A percentile compares a stretch with the other conserved stretches of the same genome.
phyloP scores from a whole-genome alignment of 805 yeast genomes.

The Cyberlindnera xylosilytica region DNA sequence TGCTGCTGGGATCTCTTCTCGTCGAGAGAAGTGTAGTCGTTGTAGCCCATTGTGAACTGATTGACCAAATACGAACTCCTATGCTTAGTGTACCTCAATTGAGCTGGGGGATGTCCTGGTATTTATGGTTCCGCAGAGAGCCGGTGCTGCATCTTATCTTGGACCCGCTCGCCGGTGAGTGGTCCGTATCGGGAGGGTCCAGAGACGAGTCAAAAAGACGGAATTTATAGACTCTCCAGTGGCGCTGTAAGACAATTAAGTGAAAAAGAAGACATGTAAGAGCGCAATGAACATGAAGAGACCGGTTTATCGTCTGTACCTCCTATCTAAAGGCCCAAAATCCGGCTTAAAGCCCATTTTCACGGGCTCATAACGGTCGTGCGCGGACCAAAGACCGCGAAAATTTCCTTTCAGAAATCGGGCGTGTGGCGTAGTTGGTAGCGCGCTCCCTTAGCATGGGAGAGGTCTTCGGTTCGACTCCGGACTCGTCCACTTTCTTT shows the following conservation, averaged over 20 bases:
- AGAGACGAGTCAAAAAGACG: too few relatives aligned
- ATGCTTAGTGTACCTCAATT: too few relatives aligned
- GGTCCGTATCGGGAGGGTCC: background rate
- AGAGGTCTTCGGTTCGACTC: slow-evolving; percentile 78
- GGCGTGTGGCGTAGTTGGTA: slow-evolving; percentile 84
- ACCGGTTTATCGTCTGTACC: too few relatives aligned
- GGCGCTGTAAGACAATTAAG: too few relatives aligned
- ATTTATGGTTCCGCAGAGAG: too few relatives aligned
- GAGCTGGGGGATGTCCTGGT: too few relatives aligned
- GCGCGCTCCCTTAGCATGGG: slow-evolving; percentile 81
- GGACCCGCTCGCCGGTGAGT: background rate
- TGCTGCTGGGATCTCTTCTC: background rate
- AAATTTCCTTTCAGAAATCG: slow-evolving; percentile 20
- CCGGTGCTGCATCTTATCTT: background rate
- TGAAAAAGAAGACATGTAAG: too few relatives aligned
- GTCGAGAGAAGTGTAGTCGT: background rate
- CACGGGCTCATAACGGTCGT: background rate
- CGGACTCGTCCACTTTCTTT: slow-evolving; percentile 61
- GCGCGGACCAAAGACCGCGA: background rate
- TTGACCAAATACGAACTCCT: too few relatives aligned
- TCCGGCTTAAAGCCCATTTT: background rate
- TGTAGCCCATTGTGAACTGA: background rate
- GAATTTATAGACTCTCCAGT: too few relatives aligned
- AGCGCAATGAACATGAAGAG: too few relatives aligned
- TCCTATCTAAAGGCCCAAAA: too few relatives aligned